Evolutionary conservation across 2,329 filamentous ascomycete genomes (phyloP), one percentile per base, ranked within the genome.

Genomic region (Penicillium sp.): DNA sequence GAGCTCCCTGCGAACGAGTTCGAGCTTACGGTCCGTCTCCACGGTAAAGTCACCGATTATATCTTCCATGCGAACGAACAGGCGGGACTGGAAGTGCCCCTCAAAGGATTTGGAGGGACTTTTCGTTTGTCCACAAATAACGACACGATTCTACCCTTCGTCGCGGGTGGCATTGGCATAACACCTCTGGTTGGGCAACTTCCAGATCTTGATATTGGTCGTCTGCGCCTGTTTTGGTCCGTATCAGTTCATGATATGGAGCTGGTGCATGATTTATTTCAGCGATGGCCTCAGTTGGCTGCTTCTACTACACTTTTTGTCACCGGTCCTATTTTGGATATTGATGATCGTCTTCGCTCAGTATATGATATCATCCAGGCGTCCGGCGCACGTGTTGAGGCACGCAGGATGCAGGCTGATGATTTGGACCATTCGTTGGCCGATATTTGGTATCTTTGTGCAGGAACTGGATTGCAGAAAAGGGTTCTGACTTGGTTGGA

Each of bases 131-230:
- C 53, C n/a, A 48, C 23, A 1, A 56, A 67, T 8, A 60, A 76
- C 33, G 74, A 77, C 1, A 27, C 23, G 43, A 53, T 85, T 1
- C 69, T 81, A 1, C 79, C 78, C 0, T 95, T 93, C 62, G 74
- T 96, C 3, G 90, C 90, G 6, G 90, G 85, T 0, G 92, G 92
- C 3, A 89, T 96, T 7, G 92, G 92, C 0, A 91, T 96, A 59
- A 96, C 92, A 27, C 92, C 92, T 1, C 65, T 95, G 91, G 64
- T 42, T 10, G 39, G 39, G 39, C 39, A 42, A 10, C 80, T 86
- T n/a, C 77, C 75, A 0, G 73, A 81, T 6, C 69, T 91, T 1
- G 72, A 78, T 57, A 61, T 76, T 5, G 64, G 70, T 1, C 68
- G 71, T 3, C 69, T 95, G 37, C 75, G 67, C 26, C 69, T 95